A percentile compares a stretch with the other conserved stretches of the same genome.
Evolutionary conservation across 2,329 filamentous ascomycete genomes (phyloP).

Genomic region (Waltergamsia citrina): DNA sequence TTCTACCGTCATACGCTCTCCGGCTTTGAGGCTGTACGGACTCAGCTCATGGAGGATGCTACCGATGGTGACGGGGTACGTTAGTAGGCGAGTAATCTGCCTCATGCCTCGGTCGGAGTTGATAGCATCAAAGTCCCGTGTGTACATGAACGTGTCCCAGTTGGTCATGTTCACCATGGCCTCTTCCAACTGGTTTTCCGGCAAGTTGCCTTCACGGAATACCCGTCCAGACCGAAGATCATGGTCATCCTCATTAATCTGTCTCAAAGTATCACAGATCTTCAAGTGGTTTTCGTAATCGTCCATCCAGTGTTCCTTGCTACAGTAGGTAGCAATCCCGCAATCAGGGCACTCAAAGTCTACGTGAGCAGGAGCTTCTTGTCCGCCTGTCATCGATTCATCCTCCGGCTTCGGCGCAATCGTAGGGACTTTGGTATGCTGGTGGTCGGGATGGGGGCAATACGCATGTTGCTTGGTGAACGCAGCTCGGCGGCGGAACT

Average conservation of each 20-base stretch:
- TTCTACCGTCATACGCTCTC: constrained; percentile 71
- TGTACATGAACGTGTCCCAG: constrained; percentile 96
- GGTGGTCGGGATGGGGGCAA: constrained; percentile 85
- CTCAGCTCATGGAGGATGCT: constrained; percentile 92
- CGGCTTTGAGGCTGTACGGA: constrained; percentile 73
- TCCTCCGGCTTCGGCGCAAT: constrained; percentile 56
- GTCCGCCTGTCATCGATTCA: constrained; percentile 21
- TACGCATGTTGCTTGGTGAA: constrained; percentile 91
- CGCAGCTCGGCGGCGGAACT: constrained; percentile 77
- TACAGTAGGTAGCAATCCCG: constrained; percentile 88
- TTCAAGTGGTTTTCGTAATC: constrained; percentile 90
- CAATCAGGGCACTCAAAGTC: constrained; percentile 95
- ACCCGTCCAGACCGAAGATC: constrained; percentile 82
- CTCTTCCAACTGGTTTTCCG: constrained; percentile 82
- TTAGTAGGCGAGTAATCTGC: constrained; percentile 85
- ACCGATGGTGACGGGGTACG: constrained; percentile 85
- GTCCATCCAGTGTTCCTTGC: constrained; percentile 88
- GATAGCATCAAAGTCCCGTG: constrained; percentile 81
- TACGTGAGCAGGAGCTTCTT: constrained; percentile 66
- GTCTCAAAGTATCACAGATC: constrained; percentile 80
- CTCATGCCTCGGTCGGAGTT: constrained; percentile 85
- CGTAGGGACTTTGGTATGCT: constrained; percentile 59
- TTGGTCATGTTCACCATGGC: constrained; percentile 94
- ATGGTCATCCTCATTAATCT: constrained; percentile 98
- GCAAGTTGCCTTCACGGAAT: constrained; percentile 91